Percentiles rank a stretch among this genome's conserved stretches.
These are phyloP conservation scores for Flaveria brownii DNA, from an alignment of 129 eudicot genomes.

Conservation along the genomic window DNA sequence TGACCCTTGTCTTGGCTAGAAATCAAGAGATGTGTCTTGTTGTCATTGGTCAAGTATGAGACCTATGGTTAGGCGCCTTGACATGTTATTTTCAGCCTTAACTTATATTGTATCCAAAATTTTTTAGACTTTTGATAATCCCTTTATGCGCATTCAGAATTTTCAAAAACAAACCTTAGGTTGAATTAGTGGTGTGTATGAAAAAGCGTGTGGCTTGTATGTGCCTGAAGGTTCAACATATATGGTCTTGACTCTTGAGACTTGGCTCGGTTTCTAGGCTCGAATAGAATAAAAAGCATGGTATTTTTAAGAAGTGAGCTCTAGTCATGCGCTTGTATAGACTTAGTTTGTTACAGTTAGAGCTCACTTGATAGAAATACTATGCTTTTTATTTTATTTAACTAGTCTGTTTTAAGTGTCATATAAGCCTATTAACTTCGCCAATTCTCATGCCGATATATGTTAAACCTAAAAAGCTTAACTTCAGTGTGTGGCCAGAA, in stretches of 20 bases:
- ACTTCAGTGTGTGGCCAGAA: background rate
- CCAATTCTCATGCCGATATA: background rate
- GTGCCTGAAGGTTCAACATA: background rate
- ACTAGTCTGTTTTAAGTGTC: background rate
- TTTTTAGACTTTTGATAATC: slow-evolving; percentile 11
- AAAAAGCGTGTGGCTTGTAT: slow-evolving; percentile 4
- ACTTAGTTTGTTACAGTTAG: background rate
- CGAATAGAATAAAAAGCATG: slow-evolving; percentile 1
- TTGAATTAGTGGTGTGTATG: background rate
- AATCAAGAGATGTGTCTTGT: slow-evolving; percentile 13
- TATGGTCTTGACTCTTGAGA: background rate
- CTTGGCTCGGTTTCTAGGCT: slow-evolving; percentile 11
- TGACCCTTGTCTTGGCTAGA: slow-evolving; percentile 34
- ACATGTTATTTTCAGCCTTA: slow-evolving; percentile 28
- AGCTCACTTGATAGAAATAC: background rate
- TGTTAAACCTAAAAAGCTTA: background rate
- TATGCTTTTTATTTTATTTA: background rate
- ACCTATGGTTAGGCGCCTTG: slow-evolving; percentile 25
- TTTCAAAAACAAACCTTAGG: slow-evolving; percentile 17
- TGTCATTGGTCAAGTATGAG: slow-evolving; percentile 25
- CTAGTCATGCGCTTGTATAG: background rate
- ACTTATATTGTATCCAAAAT: slow-evolving; percentile 18
- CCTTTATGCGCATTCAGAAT: slow-evolving; percentile 6
- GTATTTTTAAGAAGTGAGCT: background rate
- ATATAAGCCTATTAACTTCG: background rate